Percentiles rank a stretch among this genome's conserved stretches.
Conservation (phyloP, 371 early-diverging fungal genomes). For the Mortierella sp. region DNA sequence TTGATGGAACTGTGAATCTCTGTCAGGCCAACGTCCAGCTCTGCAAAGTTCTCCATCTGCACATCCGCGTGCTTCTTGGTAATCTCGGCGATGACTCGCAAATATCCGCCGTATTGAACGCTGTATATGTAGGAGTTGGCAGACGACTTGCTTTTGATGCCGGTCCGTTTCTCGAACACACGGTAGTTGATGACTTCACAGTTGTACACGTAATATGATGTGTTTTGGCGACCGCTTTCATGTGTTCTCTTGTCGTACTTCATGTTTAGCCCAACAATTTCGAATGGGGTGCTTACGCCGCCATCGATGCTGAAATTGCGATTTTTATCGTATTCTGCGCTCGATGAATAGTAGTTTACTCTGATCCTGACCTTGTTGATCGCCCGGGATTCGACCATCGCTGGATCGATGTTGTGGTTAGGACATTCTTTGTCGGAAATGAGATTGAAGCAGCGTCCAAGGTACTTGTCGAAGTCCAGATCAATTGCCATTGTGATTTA, state of each 20-base stretch:
- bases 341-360: conserved; percentile 17
- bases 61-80: conserved; percentile 9
- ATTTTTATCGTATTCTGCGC: conserved; percentile 11
- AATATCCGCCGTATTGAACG: conserved; percentile 15
- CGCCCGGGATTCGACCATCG: neutral
- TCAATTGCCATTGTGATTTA: conserved; percentile 16
- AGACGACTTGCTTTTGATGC: conserved; percentile 16
- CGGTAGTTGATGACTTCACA: conserved; percentile 14
- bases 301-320: conserved; percentile 13
- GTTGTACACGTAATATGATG: conserved; percentile 13
- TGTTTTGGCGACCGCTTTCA: conserved; percentile 1
- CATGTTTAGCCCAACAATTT: conserved; percentile 12
- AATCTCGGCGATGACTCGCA: conserved; percentile 14
- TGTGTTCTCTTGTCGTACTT: conserved; percentile 23
- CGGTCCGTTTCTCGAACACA: conserved; percentile 17
- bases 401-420: conserved; percentile 8
- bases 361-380: conserved; percentile 14
- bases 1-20: conserved; percentile 14
- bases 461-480: conserved; percentile 3
- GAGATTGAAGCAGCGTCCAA: conserved; percentile 13
- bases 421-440: conserved; percentile 13
- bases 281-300: conserved; percentile 12
- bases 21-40: conserved; percentile 19
- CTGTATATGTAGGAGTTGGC: conserved; percentile 15
- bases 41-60: conserved; percentile 9